phyloP scores from a whole-genome alignment of 1,284 basidiomycete genomes.

The Filobasidium uniguttulatum region DNA sequence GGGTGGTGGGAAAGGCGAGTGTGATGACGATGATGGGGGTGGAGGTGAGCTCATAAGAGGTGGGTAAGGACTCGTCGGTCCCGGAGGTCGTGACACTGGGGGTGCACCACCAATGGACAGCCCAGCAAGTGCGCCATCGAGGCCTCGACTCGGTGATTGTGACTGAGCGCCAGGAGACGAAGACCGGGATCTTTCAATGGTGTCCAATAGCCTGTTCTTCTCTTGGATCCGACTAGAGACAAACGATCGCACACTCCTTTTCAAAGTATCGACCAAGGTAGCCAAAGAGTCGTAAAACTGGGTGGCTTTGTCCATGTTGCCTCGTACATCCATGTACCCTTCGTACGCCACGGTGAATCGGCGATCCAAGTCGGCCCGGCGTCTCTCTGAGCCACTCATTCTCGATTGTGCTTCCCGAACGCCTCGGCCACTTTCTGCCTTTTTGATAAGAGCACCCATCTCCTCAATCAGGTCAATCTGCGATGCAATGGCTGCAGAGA shows the following conservation, averaged over 20 bases:
- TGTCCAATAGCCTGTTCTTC: conserved; percentile 51
- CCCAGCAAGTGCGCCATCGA: conserved; percentile 15
- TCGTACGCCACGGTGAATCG: conserved; percentile 63
- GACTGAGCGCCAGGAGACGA: conserved; percentile 19
- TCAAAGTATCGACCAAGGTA: conserved; percentile 50
- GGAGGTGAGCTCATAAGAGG: conserved; percentile 13
- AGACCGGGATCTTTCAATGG: conserved; percentile 52
- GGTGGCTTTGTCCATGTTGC: conserved; percentile 71
- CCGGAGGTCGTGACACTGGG: conserved; percentile 17
- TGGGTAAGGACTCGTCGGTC: conserved; percentile 15
- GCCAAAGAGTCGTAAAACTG: conserved; percentile 78
- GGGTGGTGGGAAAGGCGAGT: conserved; percentile 9
- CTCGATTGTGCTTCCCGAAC: conserved; percentile 56
- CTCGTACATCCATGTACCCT: conserved; percentile 69
- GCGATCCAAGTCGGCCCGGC: conserved; percentile 56
- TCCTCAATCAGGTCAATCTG: conserved; percentile 55
- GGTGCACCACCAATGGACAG: conserved; percentile 17
- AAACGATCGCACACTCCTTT: conserved; percentile 50
- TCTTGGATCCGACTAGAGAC: conserved; percentile 54
- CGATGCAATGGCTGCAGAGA: conserved; percentile 64
- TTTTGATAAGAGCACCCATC: conserved; percentile 53
- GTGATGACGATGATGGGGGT: conserved; percentile 11
- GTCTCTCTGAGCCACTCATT: conserved; percentile 64
- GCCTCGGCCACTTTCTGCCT: conserved; percentile 55
- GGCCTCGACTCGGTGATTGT: conserved; percentile 22